Conservation (phyloP, 176 grass and related monocot genomes). For the Triticum dicoccoides region DNA sequence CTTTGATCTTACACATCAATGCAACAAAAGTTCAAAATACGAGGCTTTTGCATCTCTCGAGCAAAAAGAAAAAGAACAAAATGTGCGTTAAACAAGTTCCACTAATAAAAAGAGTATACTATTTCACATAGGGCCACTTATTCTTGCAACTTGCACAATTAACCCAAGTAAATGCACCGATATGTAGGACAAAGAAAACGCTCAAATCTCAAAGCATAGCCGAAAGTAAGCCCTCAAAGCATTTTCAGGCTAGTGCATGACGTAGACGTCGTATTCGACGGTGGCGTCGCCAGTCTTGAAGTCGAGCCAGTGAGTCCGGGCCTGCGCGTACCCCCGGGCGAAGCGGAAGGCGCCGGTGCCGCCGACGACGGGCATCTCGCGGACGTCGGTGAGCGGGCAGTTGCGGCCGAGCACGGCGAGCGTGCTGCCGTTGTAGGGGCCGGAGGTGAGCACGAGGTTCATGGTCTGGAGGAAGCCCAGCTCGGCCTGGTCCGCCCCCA, state of each 20-base stretch:
- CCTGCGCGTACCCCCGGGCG: slow-evolving; percentile 52
- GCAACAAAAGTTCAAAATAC: background rate
- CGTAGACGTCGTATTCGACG: slow-evolving; percentile 68
- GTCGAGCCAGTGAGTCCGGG: slow-evolving; percentile 42
- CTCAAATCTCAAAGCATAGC: background rate
- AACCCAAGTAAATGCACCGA: background rate
- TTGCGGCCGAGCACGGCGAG: slow-evolving; percentile 62
- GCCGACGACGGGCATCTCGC: slow-evolving; percentile 62
- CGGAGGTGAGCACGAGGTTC: slow-evolving; percentile 58
- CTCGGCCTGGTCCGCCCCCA: slow-evolving; percentile 29
- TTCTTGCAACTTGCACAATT: background rate
- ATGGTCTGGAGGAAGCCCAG: slow-evolving; percentile 58
- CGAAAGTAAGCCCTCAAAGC: background rate
- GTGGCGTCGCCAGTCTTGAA: slow-evolving; percentile 40
- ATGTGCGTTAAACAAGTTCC: no score
- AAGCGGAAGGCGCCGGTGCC: slow-evolving; percentile 61
- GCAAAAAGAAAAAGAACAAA: background rate
- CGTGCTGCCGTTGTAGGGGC: slow-evolving; percentile 55
- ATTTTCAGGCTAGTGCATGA: slow-evolving; percentile 29
- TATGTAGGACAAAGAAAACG: background rate
- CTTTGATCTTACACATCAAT: background rate
- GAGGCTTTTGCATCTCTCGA: background rate
- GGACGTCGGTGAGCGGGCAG: slow-evolving; percentile 30
- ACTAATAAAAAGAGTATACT: no score
- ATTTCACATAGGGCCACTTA: background rate